Conservation (phyloP, 2,329 filamentous ascomycete species). For the Talaromyces sp. region DNA sequence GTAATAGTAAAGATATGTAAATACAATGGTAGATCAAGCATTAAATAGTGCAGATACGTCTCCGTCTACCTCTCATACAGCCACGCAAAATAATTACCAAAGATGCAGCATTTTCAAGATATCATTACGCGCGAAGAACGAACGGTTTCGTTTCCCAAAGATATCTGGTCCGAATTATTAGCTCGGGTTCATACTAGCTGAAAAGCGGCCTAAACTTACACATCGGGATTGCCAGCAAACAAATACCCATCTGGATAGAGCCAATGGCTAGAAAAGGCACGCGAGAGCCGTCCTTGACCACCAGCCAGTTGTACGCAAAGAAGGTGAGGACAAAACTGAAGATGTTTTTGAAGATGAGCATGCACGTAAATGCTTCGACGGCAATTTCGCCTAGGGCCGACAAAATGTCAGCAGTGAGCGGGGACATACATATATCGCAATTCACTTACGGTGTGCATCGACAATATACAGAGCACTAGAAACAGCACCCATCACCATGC, state of each 20-base stretch:
- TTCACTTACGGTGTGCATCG: conserved; percentile 74
- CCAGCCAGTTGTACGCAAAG: conserved; percentile 79
- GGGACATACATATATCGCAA: neutral
- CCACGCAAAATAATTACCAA: conserved; percentile 15
- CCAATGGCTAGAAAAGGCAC: conserved; percentile 65
- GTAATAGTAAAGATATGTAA: too few species aligned
- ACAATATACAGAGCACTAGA: conserved; percentile 83
- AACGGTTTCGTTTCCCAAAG: conserved; percentile 71
- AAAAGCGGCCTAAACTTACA: conserved; percentile 55
- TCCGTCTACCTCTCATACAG: neutral
- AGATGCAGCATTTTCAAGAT: conserved; percentile 50
- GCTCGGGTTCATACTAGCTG: neutral
- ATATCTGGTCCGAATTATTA: conserved; percentile 52
- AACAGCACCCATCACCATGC: conserved; percentile 89
- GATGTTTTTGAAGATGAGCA: conserved; percentile 91
- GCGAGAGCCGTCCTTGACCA: conserved; percentile 50
- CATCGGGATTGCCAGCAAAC: conserved; percentile 68
- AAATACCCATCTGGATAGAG: conserved; percentile 73
- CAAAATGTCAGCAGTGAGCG: neutral
- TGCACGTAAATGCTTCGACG: conserved; percentile 82
- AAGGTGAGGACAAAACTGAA: conserved; percentile 85
- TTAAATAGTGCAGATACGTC: neutral
- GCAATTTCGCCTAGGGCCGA: conserved; percentile 62
- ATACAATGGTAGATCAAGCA: neutral
- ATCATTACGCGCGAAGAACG: conserved; percentile 72